Percentiles rank a stretch among this genome's conserved stretches.
phyloP scores from a whole-genome alignment of 495 filamentous ascomycete genomes.

The Aspergillus homomorphus region DNA sequence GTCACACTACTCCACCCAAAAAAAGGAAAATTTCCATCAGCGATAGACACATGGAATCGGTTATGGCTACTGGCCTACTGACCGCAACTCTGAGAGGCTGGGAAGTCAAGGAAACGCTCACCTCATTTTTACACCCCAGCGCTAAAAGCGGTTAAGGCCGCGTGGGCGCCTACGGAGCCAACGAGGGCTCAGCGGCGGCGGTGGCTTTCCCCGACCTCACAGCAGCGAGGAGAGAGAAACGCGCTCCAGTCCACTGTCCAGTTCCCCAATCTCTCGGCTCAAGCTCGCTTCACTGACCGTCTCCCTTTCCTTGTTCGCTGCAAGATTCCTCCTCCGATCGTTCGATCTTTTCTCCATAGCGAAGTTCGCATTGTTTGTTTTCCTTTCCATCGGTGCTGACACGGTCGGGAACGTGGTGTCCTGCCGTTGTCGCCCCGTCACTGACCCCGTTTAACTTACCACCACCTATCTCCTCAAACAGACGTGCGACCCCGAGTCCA shows the following conservation, averaged over 20 bases:
- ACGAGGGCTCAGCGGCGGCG: slow-evolving; percentile 16
- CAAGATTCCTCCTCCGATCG: not conserved
- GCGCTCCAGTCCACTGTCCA: slow-evolving; percentile 11
- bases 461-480: slow-evolving; percentile 11
- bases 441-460: slow-evolving; percentile 7
- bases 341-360: slow-evolving; percentile 2
- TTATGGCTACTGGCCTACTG: not conserved
- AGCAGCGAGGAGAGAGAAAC: slow-evolving; percentile 13
- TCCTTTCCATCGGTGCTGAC: slow-evolving; percentile 19
- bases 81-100: slow-evolving; percentile 8
- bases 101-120: not conserved
- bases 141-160: slow-evolving; percentile 23
- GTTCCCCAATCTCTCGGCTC: slow-evolving; percentile 5
- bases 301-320: slow-evolving; percentile 11
- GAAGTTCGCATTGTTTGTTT: slow-evolving; percentile 7
- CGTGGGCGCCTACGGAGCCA: slow-evolving; percentile 22
- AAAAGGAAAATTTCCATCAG: too few relatives aligned
- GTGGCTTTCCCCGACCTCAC: slow-evolving; percentile 18
- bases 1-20: not conserved
- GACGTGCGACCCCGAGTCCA: slow-evolving; percentile 6
- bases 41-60: not conserved
- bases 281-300: slow-evolving; percentile 9
- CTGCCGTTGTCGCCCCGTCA: slow-evolving; percentile 22
- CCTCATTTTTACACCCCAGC: slow-evolving; percentile 6
- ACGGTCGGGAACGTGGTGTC: slow-evolving; percentile 25